A percentile compares a stretch with the other conserved stretches of the same genome.
These are phyloP conservation scores for Diaporthe vexans DNA, from an alignment of 2,329 filamentous ascomycete species.

Conservation along the genomic window DNA sequence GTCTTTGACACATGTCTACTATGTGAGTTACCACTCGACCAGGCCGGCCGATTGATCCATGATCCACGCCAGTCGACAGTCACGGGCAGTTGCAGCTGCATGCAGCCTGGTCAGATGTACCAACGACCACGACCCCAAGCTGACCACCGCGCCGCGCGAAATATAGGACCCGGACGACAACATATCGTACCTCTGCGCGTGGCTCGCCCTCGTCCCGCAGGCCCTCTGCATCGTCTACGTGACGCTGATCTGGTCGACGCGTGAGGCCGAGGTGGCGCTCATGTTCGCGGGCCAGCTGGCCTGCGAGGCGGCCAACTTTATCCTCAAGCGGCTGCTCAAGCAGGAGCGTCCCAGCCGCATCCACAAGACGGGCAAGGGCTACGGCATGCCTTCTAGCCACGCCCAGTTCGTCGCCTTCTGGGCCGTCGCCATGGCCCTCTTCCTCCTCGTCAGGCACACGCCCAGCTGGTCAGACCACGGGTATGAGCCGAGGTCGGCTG, in stretches of 20 bases:
- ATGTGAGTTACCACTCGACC: constrained; percentile 70
- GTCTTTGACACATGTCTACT: constrained; percentile 95
- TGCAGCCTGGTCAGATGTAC: background rate
- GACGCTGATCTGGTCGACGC: constrained; percentile 90
- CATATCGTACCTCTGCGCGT: constrained; percentile 89
- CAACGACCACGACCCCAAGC: background rate
- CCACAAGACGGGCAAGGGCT: constrained; percentile 90
- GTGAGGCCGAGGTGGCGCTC: constrained; percentile 88
- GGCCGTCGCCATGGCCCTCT: constrained; percentile 85
- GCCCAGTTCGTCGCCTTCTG: constrained; percentile 96
- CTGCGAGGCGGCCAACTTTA: constrained; percentile 93
- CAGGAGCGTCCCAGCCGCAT: constrained; percentile 88
- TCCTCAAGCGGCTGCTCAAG: constrained; percentile 90
- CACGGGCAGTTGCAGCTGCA: background rate
- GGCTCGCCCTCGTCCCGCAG: constrained; percentile 94
- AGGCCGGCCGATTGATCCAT: background rate
- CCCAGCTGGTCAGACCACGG: constrained; percentile 58
- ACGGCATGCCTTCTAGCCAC: constrained; percentile 96
- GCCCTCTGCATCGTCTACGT: constrained; percentile 91
- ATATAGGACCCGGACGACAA: constrained; percentile 85
- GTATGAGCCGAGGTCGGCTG: constrained; percentile 20
- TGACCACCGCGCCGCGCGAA: constrained; percentile 21
- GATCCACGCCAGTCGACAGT: background rate
- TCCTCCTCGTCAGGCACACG: constrained; percentile 84
- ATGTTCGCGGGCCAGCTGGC: constrained; percentile 93